Evolutionary conservation across 176 grass and related monocot genomes (phyloP).

Genomic region (Leersia perrieri): DNA sequence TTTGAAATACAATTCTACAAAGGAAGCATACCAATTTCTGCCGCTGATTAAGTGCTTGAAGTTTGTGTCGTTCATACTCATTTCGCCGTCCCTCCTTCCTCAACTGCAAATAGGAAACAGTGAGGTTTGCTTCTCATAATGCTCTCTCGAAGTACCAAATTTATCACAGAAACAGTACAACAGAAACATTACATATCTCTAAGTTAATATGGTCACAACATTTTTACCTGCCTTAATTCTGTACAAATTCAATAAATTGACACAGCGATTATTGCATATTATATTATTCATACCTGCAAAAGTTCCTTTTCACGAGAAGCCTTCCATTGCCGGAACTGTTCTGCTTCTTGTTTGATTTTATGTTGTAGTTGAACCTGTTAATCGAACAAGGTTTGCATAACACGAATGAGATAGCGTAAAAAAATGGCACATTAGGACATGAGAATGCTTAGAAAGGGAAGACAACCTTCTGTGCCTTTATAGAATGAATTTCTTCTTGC

Average conservation of each 20-base stretch:
- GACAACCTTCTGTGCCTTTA: constrained; percentile 85
- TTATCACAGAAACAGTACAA: constrained; percentile 8
- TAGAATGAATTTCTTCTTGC: constrained; percentile 98
- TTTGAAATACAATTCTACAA: constrained; percentile 6
- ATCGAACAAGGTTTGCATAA: constrained; percentile 9
- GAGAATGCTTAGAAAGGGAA: constrained; percentile 4
- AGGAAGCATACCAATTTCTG: constrained; percentile 74
- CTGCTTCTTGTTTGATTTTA: constrained; percentile 99
- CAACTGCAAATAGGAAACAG: constrained; percentile 53
- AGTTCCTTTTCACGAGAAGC: constrained; percentile 98
- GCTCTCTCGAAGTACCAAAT: neutral
- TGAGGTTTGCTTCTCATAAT: constrained; percentile 7
- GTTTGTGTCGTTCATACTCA: constrained; percentile 96
- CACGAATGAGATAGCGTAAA: neutral
- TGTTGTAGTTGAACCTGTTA: constrained; percentile 89
- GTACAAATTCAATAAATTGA: neutral
- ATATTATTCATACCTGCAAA: constrained; percentile 57
- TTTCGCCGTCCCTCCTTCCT: constrained; percentile 92
- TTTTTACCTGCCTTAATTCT: constrained; percentile 6
- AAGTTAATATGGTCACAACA: constrained; percentile 1
- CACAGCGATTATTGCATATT: neutral
- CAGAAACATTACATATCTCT: constrained; percentile 17
- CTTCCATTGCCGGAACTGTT: constrained; percentile 95
- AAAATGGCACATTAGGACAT: constrained; percentile 9
- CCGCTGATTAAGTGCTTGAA: constrained; percentile 93